Conservation (phyloP, 2,329 filamentous ascomycete species). For the Stromatinia cepivora region DNA sequence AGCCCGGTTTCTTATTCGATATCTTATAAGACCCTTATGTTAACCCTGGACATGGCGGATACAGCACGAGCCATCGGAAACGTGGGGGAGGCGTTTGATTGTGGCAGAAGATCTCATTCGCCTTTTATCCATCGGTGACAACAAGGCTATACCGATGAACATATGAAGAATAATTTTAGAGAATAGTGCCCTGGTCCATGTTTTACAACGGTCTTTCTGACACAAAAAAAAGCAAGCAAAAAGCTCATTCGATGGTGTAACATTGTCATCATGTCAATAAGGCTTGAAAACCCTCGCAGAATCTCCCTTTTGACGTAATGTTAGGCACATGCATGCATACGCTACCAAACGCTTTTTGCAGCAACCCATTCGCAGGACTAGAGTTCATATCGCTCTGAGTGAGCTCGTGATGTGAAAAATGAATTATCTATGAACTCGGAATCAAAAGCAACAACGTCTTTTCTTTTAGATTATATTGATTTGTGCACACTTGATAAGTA, state of each 20-base stretch:
- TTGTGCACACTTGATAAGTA: too few species aligned
- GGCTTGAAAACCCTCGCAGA: not conserved
- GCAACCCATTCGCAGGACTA: too few species aligned
- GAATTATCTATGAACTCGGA: too few species aligned
- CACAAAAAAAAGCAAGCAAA: not conserved
- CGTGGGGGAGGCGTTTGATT: not conserved
- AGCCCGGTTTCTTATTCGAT: not conserved
- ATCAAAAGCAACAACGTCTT: too few species aligned
- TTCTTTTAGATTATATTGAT: too few species aligned
- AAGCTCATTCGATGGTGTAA: not conserved
- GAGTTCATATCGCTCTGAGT: too few species aligned
- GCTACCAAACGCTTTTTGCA: too few species aligned
- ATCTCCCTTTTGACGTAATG: not conserved
- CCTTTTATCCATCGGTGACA: not conserved
- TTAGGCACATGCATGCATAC: not conserved
- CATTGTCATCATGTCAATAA: not conserved
- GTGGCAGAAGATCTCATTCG: not conserved
- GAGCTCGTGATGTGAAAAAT: too few species aligned
- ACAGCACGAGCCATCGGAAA: slow-evolving; percentile 4
- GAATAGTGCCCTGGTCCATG: not conserved
- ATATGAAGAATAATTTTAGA: not conserved
- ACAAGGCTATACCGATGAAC: not conserved
- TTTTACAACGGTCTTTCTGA: not conserved
- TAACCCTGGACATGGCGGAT: not conserved
- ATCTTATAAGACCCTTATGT: not conserved